Base-by-base conservation (phyloP, 2,329 filamentous ascomycete genomes). In the Fusarium sp. region DNA sequence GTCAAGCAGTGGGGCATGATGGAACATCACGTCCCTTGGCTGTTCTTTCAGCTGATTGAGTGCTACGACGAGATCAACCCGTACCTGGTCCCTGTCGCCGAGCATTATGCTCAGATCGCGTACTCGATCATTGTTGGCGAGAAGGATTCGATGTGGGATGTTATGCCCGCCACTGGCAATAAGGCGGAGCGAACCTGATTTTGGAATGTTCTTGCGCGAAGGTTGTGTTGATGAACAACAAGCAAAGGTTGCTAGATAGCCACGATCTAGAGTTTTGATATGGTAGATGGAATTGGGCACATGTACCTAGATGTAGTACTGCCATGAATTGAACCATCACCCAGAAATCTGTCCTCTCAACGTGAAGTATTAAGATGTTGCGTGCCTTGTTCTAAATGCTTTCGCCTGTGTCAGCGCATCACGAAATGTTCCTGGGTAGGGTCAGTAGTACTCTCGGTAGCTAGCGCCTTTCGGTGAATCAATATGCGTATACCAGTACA, bases 1-100 rank as follows among this genome's bases (percentile, higher is more conserved):
- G 29, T 55, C 16, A 55, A 55, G 42, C 52, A 55, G 3, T 55
- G 52, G 52, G 52, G 52, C 3, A 32, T 55, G 52, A 25, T 55
- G 40, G 52, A 55, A 7, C 29, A 46, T 16, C 14, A 25, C 1
- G 6, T 55, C 12, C 52, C 52, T 4, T 55, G 52, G 52, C 27
- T 55, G 1, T 55, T 55, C 8, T 55, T 55, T 1, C 52, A 55
- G 8, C 14, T 55, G 12, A 32, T 55, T 4, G 42, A 55, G 27
- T 55, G 52, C 3, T 55, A 34, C 20, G 12, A 16, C 5, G 40
- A 32, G 22, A 30, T 55, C 1, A 24, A 55, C 9, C 18, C n/a
- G 9, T 11, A 10, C 2, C 15, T 55, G 12, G 8, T 27, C 0
- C 27, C 16, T 5, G 18, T 6, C 0, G 29, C 29, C 7, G 16